phyloP scores from a whole-genome alignment of 2,329 filamentous ascomycete genomes.

The Pseudonectria buxi region DNA sequence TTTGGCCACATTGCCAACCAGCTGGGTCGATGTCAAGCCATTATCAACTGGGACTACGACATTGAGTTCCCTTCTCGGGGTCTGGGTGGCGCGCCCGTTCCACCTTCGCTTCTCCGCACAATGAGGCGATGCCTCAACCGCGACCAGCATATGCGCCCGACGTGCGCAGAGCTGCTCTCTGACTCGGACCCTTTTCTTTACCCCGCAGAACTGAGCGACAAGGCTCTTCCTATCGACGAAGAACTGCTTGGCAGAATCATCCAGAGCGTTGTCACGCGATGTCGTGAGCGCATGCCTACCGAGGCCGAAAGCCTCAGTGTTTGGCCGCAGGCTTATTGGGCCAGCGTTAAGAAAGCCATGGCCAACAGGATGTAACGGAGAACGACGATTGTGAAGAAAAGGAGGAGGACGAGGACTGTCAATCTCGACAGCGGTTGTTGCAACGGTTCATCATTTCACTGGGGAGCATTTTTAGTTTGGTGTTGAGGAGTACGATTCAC shows the following conservation, averaged over 20 bases:
- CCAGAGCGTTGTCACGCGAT: conserved; percentile 54
- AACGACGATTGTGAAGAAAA: conserved; percentile 9
- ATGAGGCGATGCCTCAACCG: conserved; percentile 57
- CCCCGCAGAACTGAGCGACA: conserved; percentile 49
- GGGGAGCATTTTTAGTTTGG: conserved; percentile 24
- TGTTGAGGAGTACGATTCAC: conserved; percentile 24
- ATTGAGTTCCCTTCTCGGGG: conserved; percentile 68
- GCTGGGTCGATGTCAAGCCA: conserved; percentile 79
- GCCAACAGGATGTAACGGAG: conserved; percentile 22
- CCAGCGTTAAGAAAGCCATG: conserved; percentile 49
- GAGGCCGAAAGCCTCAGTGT: conserved; percentile 48
- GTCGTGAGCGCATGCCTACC: conserved; percentile 51
- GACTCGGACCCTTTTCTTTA: conserved; percentile 57
- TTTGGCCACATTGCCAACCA: conserved; percentile 89
- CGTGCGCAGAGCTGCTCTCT: conserved; percentile 55
- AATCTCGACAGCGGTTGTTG: conserved; percentile 9
- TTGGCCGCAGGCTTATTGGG: conserved; percentile 58
- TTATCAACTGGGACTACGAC: conserved; percentile 68
- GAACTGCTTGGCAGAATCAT: conserved; percentile 56
- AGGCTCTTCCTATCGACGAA: conserved; percentile 53
- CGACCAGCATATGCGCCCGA: conserved; percentile 56
- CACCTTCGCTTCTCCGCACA: conserved; percentile 51
- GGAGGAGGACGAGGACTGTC: background rate
- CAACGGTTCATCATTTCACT: conserved; percentile 17
- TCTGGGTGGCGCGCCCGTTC: conserved; percentile 57